These are phyloP conservation scores for Hemisphaericaspora subhashii DNA, from an alignment of 1,139 yeast genomes.

Conservation along the genomic window DNA sequence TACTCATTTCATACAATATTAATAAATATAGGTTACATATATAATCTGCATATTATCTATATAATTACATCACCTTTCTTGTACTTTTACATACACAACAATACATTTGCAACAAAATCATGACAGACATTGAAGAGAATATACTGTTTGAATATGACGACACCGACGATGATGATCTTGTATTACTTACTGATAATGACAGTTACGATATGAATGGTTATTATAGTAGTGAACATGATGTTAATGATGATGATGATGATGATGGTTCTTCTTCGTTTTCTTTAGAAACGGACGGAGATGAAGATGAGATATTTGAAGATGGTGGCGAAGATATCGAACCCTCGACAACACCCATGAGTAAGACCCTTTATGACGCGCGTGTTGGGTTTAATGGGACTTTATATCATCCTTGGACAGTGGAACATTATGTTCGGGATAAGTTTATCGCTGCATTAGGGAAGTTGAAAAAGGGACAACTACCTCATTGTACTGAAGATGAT, in stretches of 20 bases:
- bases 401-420: slow-evolving; percentile 30
- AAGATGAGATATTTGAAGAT: slow-evolving; percentile 6
- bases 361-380: slow-evolving; percentile 6
- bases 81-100: not conserved
- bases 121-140: slow-evolving; percentile 20
- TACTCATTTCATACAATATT: too few species aligned
- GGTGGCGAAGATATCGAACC: slow-evolving; percentile 9
- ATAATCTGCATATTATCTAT: too few species aligned
- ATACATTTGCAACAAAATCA: slow-evolving; percentile 5
- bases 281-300: slow-evolving; percentile 15
- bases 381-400: slow-evolving; percentile 16
- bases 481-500: slow-evolving; percentile 39
- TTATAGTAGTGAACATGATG: not conserved
- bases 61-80: too few species aligned
- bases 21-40: too few species aligned
- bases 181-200: too few species aligned
- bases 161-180: not conserved
- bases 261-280: slow-evolving; percentile 11
- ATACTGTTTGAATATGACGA: slow-evolving; percentile 22
- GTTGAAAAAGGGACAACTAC: slow-evolving; percentile 27
- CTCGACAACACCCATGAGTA: slow-evolving; percentile 7
- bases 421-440: slow-evolving; percentile 23
- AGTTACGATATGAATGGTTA: too few species aligned
- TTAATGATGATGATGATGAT: slow-evolving; percentile 20
- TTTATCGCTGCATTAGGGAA: slow-evolving; percentile 20